phyloP scores from a whole-genome alignment of 345 rosid species.

The Mangifera indica region DNA sequence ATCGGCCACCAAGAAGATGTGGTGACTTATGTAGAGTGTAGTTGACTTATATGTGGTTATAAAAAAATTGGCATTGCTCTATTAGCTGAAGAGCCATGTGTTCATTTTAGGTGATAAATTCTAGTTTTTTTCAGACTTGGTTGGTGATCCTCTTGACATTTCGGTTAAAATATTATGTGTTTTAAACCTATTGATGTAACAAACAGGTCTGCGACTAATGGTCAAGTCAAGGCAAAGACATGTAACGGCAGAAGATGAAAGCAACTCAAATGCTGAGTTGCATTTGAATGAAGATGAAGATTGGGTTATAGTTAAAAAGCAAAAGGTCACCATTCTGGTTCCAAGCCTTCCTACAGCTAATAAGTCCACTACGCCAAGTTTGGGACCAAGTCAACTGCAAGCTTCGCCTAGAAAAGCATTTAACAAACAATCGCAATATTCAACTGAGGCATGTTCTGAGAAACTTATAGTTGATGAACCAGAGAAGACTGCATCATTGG shows the following conservation, averaged over 20 bases:
- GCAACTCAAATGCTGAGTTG: constrained; percentile 23
- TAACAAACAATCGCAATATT: constrained; percentile 19
- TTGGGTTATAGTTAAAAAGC: constrained; percentile 76
- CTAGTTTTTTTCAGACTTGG: not conserved
- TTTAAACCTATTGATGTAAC: not conserved
- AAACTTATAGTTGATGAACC: constrained; percentile 36
- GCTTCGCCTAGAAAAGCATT: constrained; percentile 22
- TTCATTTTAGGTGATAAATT: not conserved
- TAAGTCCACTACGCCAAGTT: constrained; percentile 31
- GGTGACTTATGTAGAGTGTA: too few relatives aligned
- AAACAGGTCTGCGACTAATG: constrained; percentile 31
- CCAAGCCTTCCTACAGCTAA: constrained; percentile 46
- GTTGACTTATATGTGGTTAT: too few relatives aligned
- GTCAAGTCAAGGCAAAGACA: constrained; percentile 46
- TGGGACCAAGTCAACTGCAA: constrained; percentile 35
- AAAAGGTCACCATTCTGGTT: constrained; percentile 60
- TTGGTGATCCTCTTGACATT: not conserved
- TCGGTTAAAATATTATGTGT: not conserved
- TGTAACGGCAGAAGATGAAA: constrained; percentile 22
- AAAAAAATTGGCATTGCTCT: too few relatives aligned
- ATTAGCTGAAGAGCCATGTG: not conserved
- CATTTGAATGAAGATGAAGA: constrained; percentile 42
- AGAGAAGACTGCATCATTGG: constrained; percentile 26
- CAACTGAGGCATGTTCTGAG: constrained; percentile 22
- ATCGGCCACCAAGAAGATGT: too few relatives aligned